phyloP scores from a whole-genome alignment of 2,329 filamentous ascomycete species.

The Verticillium isaacii region DNA sequence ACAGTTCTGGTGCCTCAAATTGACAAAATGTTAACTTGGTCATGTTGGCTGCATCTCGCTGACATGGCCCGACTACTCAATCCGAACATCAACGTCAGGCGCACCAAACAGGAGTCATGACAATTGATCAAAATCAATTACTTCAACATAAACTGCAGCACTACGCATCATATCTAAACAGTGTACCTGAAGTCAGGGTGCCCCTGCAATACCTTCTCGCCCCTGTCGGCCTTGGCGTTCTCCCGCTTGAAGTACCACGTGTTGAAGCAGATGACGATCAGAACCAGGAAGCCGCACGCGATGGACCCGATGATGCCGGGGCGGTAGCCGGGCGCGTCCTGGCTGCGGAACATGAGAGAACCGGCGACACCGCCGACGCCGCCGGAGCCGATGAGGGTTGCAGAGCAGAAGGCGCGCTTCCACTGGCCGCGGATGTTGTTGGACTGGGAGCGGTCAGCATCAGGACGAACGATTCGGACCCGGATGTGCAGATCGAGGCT shows the following conservation, averaged over 20 bases:
- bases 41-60: too few relatives aligned
- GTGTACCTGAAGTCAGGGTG: slow-evolving; percentile 8
- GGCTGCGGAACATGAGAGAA: slow-evolving; percentile 10
- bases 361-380: slow-evolving; percentile 12
- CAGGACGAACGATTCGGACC: not conserved
- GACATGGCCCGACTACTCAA: too few relatives aligned
- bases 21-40: too few relatives aligned
- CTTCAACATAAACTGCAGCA: not conserved
- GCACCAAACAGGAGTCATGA: too few relatives aligned
- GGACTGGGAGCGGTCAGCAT: slow-evolving; percentile 5
- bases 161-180: not conserved
- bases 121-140: too few relatives aligned
- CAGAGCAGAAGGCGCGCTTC: slow-evolving; percentile 13
- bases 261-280: slow-evolving; percentile 2
- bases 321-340: not conserved
- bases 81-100: too few relatives aligned
- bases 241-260: slow-evolving; percentile 5
- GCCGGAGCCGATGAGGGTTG: slow-evolving; percentile 8
- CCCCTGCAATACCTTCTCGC: slow-evolving; percentile 3
- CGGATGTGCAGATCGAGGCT: not conserved
- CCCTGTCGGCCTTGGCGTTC: slow-evolving; percentile 5
- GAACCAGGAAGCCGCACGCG: slow-evolving; percentile 1
- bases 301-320: slow-evolving; percentile 3
- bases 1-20: too few relatives aligned
- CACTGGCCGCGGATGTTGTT: slow-evolving; percentile 14